Base-by-base conservation (phyloP, 768 basidiomycete species). In the Crucibulum laeve region DNA sequence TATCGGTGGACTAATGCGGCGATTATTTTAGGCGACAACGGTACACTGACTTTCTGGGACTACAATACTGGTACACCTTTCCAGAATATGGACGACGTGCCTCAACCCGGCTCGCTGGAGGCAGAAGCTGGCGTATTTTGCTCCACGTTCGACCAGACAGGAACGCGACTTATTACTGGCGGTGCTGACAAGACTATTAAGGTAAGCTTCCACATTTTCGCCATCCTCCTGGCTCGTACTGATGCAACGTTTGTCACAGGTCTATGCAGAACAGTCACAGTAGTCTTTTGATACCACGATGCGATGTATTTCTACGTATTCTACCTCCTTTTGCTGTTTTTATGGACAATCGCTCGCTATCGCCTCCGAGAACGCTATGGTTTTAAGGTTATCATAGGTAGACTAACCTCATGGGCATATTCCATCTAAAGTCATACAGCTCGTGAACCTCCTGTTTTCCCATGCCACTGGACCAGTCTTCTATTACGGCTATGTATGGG, bases 101-200 rank as follows among this genome's bases (percentile, higher is more conserved):
- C 94, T 1, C 96, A 98, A 58, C 93, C 95, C 0, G 96, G 96
- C n/a, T 94, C 91, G 25, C 78, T 99, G 25, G 95, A 99, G 57
- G 95, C 95, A 0, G 96, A 99, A 65, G 84, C 95, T 0, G 95
- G 95, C 44, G 80, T 96, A 8, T 97, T 96, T 72, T 95, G 91
- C 59, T 96, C 93, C 13, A 94, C 91, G 13, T 99, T 98, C 65
- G 96, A 98, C 63, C 74, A 84, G 61, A 97, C 95, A 1, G 96
- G 96, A 2, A 93, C 94, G 25, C 75, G 95, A 45, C 62, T 99
- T 45, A 92, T 94, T 52, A 96, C 94, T 13, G 96, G 96, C 26
- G 88, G 94, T 3, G 96, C 96, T 8, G 96, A 98, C 71, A 99
- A 98, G 76, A 97, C 95, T 7, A 95, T 98, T 70, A 98, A 99